Base-by-base conservation (phyloP, 176 grass and related monocot species). In the Saccharum spontaneum region DNA sequence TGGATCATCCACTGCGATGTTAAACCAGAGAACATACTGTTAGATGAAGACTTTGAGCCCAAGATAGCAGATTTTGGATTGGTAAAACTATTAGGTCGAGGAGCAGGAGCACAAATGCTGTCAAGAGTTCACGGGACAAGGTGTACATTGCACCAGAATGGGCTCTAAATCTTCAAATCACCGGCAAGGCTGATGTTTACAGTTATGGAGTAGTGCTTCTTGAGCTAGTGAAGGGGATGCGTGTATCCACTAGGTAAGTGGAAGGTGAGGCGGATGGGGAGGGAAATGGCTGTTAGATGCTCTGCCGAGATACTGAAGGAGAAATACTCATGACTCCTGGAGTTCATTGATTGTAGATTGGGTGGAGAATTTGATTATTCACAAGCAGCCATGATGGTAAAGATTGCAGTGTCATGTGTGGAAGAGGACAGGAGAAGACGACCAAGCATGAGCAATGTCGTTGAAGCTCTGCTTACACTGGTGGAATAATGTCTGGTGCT, bases 1-100 rank as follows among this genome's bases (percentile, higher is more conserved):
- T 96, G 94, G 94, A 83, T 91, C 1, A 80, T 91, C 6, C 91
- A 96, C 7, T 96, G 91, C 0, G 89, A 96, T 18, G n/a, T 96
- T 45, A 89, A 93, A 28, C 89, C 89, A 41, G 86, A 96, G 67
- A 96, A 91, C 14, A 93, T 96, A 71, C 30, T 88, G 24, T 61
- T 96, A 55, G 84, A 91, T 12, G 22, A 62, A 28, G 81, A 91
- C 5, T 89, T 89, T 24, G 67, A 89, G 63, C 89, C 91, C 8
- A 89, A 89, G 63, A 91, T 93, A 40, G 79, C 91, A 23, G 94
- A 96, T 76, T 96, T 93, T 41, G 89, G 89, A 43, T 43, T 93
- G 13, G 64, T 67, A 16, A 91, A 96, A 63, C 79, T 93, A 63
- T 69, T 87, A 34, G 72, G 82, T 15, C 64, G 81, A 77, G 87